phyloP scores from a whole-genome alignment of 371 early-diverging fungal species.

The Apophysomyces trapeziformis region DNA sequence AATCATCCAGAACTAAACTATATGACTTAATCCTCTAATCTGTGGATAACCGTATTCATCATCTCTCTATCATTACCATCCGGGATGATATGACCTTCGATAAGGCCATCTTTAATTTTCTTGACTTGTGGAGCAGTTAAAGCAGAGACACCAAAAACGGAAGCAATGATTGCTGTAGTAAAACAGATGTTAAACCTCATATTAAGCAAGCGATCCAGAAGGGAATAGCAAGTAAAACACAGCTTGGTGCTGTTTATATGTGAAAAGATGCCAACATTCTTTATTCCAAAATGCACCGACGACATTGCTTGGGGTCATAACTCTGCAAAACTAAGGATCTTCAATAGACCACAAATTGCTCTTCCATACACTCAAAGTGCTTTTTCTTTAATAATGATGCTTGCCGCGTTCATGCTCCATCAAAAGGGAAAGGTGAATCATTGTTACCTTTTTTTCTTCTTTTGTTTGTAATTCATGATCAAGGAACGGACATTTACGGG shows the following conservation, averaged over 20 bases:
- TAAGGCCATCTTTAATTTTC: too few species aligned
- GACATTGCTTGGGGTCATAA: neutral
- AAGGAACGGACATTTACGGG: too few species aligned
- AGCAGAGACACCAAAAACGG: too few species aligned
- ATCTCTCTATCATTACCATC: neutral
- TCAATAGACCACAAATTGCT: neutral
- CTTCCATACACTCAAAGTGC: neutral
- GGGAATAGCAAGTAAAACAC: too few species aligned
- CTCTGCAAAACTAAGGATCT: neutral
- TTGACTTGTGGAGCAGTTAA: too few species aligned
- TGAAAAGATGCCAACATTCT: neutral
- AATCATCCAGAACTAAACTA: slow-evolving; percentile 21
- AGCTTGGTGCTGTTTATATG: neutral
- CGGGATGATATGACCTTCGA: neutral
- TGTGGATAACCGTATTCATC: too few species aligned
- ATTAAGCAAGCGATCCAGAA: too few species aligned
- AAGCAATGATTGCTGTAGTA: too few species aligned
- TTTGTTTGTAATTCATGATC: neutral
- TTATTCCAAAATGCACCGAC: neutral
- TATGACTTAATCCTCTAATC: too few species aligned
- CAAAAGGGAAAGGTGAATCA: neutral
- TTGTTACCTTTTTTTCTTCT: neutral
- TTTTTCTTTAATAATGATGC: neutral
- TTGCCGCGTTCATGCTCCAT: neutral
- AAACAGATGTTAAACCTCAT: too few species aligned